phyloP scores from a whole-genome alignment of 495 filamentous ascomycete genomes.

The Gamarada debralockiae region DNA sequence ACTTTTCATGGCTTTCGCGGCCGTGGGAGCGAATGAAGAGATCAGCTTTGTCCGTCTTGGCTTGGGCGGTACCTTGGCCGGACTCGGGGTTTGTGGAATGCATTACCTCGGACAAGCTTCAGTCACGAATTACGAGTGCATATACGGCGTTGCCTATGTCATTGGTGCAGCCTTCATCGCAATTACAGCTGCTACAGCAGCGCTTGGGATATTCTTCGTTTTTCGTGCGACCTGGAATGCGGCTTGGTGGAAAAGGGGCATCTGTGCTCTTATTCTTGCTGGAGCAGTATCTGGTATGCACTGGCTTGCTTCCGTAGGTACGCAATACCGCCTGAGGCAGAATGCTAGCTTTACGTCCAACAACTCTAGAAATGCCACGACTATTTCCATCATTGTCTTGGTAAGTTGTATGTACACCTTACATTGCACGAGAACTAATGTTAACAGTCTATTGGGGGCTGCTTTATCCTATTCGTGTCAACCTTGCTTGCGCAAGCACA shows the following conservation, averaged over 20 bases:
- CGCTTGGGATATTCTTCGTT: conserved; percentile 74
- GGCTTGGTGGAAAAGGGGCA: conserved; percentile 66
- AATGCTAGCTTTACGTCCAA: conserved; percentile 5
- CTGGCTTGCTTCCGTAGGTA: conserved; percentile 72
- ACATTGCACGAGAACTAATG: neutral
- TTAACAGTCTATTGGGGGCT: conserved; percentile 3
- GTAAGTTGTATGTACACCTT: conserved; percentile 34
- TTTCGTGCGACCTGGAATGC: conserved; percentile 75
- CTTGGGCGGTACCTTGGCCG: conserved; percentile 63
- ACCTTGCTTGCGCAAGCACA: conserved; percentile 26
- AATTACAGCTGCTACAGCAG: conserved; percentile 58
- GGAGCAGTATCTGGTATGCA: conserved; percentile 82
- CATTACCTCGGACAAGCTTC: conserved; percentile 85
- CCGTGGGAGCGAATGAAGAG: conserved; percentile 51
- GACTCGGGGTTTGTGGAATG: conserved; percentile 79
- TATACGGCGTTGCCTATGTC: conserved; percentile 54
- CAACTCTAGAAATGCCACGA: conserved; percentile 45
- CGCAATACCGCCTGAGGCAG: conserved; percentile 9
- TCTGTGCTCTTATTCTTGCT: conserved; percentile 65
- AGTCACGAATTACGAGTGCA: conserved; percentile 69
- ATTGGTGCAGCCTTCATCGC: conserved; percentile 69
- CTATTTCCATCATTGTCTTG: conserved; percentile 62
- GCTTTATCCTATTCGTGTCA: conserved; percentile 38
- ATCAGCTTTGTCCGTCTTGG: conserved; percentile 54
- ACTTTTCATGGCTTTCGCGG: conserved; percentile 66